phyloP scores from a whole-genome alignment of 176 grass and related monocot species.

The Oryza nivara region DNA sequence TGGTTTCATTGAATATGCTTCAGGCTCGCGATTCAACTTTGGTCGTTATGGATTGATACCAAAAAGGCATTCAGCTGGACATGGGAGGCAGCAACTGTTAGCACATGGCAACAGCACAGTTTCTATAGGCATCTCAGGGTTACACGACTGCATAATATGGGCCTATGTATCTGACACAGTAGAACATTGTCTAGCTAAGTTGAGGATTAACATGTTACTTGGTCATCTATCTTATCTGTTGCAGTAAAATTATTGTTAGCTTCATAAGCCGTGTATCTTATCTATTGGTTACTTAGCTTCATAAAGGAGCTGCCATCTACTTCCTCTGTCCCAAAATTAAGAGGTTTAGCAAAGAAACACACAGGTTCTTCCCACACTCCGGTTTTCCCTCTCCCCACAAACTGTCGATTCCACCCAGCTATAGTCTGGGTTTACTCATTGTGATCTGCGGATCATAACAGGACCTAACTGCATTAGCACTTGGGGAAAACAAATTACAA shows the following conservation, averaged over 20 bases:
- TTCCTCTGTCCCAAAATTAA: neutral
- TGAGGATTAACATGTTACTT: neutral
- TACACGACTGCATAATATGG: neutral
- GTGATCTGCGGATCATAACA: neutral
- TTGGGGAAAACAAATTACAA: conserved; percentile 12
- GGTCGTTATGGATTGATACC: too few species aligned
- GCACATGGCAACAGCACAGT: neutral
- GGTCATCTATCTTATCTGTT: neutral
- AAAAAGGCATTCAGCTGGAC: neutral
- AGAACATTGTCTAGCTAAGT: neutral
- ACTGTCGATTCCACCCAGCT: neutral
- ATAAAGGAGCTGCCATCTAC: neutral
- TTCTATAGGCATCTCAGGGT: neutral
- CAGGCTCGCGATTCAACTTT: too few species aligned
- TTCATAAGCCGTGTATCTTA: neutral
- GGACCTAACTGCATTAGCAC: neutral
- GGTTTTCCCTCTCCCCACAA: neutral
- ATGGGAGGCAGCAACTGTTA: neutral
- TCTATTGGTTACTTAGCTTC: neutral
- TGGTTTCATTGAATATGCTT: too few species aligned
- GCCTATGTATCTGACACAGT: neutral
- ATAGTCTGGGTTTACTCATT: neutral
- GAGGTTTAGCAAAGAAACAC: neutral
- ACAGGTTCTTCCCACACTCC: neutral
- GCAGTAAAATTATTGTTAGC: neutral